Evolutionary conservation across 805 yeast genomes (phyloP).

Genomic region (Wickerhamomyces hampshirensis): DNA sequence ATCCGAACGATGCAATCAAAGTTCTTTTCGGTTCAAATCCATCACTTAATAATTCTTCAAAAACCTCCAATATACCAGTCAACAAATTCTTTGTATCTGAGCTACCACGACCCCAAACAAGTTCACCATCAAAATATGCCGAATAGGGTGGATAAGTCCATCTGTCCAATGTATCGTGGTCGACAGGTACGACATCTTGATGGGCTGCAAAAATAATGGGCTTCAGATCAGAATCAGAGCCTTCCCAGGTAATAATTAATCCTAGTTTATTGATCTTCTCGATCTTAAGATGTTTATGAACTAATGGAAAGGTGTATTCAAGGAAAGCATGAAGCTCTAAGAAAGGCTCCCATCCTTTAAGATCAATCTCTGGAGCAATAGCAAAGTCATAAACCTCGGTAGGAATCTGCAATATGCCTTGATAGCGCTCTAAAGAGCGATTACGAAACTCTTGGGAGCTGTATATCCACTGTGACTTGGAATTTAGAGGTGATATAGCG

Average conservation of each 20-base stretch:
- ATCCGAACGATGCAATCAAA: conserved; percentile 62
- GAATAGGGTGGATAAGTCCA: conserved; percentile 70
- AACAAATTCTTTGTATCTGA: conserved; percentile 68
- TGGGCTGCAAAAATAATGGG: conserved; percentile 75
- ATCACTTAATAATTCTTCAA: conserved; percentile 44
- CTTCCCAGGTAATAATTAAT: conserved; percentile 60
- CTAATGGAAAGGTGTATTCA: conserved; percentile 50
- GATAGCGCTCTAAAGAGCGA: conserved; percentile 39
- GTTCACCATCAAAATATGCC: conserved; percentile 59
- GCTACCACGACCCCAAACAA: conserved; percentile 70
- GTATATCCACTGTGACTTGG: conserved; percentile 1
- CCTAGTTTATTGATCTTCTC: conserved; percentile 61
- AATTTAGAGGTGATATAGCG: neutral
- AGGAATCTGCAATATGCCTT: conserved; percentile 58
- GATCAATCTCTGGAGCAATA: conserved; percentile 27
- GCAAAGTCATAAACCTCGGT: conserved; percentile 59
- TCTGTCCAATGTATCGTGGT: conserved; percentile 43
- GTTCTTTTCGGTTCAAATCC: conserved; percentile 56
- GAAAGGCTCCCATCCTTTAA: conserved; percentile 31
- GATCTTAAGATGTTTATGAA: conserved; percentile 41
- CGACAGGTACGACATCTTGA: conserved; percentile 82
- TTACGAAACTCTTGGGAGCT: conserved; percentile 26
- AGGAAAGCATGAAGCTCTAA: conserved; percentile 47
- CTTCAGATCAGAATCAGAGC: conserved; percentile 43
- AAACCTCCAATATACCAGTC: conserved; percentile 57